These are phyloP conservation scores for Eucalyptus tenuipes DNA, from an alignment of 345 rosid species.

Conservation along the genomic window DNA sequence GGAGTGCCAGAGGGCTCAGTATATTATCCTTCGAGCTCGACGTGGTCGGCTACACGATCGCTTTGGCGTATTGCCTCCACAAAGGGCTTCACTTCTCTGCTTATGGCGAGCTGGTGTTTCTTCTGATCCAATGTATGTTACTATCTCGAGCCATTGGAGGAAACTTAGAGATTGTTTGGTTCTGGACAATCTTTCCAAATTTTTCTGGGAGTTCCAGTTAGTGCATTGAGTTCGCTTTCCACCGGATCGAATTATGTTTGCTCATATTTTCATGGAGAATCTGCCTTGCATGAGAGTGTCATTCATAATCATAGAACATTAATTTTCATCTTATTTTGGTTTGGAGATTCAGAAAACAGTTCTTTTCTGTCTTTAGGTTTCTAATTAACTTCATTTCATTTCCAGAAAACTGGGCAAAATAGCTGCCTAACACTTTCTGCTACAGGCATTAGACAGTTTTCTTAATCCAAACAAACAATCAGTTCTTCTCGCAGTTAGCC, in stretches of 20 bases:
- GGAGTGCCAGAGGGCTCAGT: constrained; percentile 78
- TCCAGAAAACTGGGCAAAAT: background rate
- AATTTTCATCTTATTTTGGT: background rate
- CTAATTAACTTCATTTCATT: background rate
- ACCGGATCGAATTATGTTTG: background rate
- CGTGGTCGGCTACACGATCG: constrained; percentile 79
- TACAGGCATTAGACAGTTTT: background rate
- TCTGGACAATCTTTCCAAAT: background rate
- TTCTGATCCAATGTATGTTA: constrained; percentile 59
- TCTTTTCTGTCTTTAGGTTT: background rate
- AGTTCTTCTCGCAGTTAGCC: background rate
- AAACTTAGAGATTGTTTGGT: background rate
- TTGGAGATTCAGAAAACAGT: background rate
- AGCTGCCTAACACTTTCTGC: background rate
- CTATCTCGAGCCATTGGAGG: background rate
- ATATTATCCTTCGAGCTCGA: constrained; percentile 80
- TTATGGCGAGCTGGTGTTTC: constrained; percentile 80
- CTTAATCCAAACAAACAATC: background rate
- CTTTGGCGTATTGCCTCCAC: constrained; percentile 82
- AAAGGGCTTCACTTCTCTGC: constrained; percentile 97
- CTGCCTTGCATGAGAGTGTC: background rate
- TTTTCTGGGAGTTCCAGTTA: background rate
- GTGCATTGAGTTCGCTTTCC: background rate
- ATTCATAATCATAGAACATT: background rate
- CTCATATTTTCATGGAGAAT: background rate